Evolutionary conservation across 2,329 filamentous ascomycete genomes (phyloP).

Genomic region (Aspergillus sp.): DNA sequence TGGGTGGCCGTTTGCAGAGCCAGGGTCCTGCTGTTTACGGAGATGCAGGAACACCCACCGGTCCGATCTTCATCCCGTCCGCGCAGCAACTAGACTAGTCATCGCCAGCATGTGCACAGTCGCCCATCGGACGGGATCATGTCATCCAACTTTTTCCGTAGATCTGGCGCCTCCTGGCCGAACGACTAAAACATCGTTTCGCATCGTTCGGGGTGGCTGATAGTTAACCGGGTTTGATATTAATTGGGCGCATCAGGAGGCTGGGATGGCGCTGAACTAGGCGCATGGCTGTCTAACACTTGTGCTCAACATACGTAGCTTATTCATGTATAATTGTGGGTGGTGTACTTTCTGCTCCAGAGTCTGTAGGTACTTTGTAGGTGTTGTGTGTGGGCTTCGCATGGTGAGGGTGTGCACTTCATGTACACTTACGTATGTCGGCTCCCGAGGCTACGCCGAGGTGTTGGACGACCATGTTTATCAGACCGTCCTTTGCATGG

Average conservation of each 20-base stretch:
- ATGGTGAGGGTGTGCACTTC: not conserved
- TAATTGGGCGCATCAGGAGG: constrained; percentile 2
- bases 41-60: not conserved
- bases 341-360: no score
- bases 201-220: not conserved
- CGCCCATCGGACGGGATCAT: not conserved
- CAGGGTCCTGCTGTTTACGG: not conserved
- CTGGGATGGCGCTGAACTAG: not conserved
- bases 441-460: not conserved
- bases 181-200: not conserved
- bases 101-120: not conserved
- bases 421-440: not conserved
- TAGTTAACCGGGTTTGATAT: not conserved
- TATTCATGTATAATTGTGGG: not conserved
- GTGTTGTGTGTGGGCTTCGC: not conserved
- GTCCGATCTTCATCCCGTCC: not conserved
- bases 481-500: not conserved
- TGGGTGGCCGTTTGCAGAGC: constrained; percentile 15
- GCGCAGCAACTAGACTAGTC: not conserved
- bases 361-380: no score
- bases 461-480: not conserved
- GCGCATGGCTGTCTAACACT: not conserved
- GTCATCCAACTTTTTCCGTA: not conserved
- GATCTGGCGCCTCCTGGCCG: not conserved
- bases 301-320: not conserved